Conservation (phyloP, 192 early-diverging fungal species). For the Umbelopsis vinacea region DNA sequence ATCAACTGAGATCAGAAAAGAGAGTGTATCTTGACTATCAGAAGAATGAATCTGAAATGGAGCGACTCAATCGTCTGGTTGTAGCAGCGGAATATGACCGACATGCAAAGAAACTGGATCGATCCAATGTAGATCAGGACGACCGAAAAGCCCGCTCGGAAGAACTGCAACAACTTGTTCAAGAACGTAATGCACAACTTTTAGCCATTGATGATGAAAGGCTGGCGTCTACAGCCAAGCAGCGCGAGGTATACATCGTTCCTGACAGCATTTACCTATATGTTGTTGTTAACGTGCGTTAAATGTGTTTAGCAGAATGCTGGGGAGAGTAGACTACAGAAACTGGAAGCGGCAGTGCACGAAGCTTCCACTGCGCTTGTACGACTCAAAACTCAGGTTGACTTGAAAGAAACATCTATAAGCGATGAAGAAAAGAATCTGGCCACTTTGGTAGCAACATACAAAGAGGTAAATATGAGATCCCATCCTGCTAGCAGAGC, state of each 20-base stretch:
- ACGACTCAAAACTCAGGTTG: slow-evolving; percentile 80
- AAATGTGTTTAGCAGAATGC: slow-evolving; percentile 47
- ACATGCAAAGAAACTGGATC: slow-evolving; percentile 60
- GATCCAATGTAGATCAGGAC: slow-evolving; percentile 42
- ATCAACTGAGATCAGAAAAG: slow-evolving; percentile 87
- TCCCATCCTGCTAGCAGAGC: neutral
- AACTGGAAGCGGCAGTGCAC: slow-evolving; percentile 75
- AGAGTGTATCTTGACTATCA: slow-evolving; percentile 90
- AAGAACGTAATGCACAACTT: slow-evolving; percentile 67
- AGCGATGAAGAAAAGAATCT: slow-evolving; percentile 73
- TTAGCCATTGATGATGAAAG: slow-evolving; percentile 65
- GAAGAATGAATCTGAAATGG: slow-evolving; percentile 90
- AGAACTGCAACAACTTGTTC: slow-evolving; percentile 42
- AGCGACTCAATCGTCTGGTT: slow-evolving; percentile 76
- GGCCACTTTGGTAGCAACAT: slow-evolving; percentile 36
- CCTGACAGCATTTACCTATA: neutral
- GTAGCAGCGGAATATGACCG: slow-evolving; percentile 84
- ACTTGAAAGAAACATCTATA: slow-evolving; percentile 77
- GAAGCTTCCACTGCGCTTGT: slow-evolving; percentile 81
- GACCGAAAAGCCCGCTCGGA: slow-evolving; percentile 37
- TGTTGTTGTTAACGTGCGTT: neutral
- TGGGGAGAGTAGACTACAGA: slow-evolving; percentile 65
- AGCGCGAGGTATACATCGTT: slow-evolving; percentile 21
- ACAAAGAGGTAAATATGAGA: slow-evolving; percentile 46
- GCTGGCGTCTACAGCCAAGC: slow-evolving; percentile 34